Evolutionary conservation across 768 basidiomycete genomes (phyloP).

Genomic region (Lenzites betulinus): DNA sequence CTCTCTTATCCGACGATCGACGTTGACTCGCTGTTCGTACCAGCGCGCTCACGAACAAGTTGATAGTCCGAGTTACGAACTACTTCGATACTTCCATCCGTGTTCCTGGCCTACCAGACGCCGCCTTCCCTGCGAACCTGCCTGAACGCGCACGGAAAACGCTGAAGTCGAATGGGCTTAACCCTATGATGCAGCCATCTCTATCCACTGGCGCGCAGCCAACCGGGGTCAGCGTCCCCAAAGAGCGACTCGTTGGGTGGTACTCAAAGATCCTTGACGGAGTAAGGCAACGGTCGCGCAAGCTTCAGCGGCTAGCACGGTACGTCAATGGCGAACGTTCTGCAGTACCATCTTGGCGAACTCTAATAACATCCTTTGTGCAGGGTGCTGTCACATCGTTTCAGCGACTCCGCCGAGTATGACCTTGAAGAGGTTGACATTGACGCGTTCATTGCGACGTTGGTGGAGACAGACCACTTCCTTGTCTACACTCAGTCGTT

Average conservation of each 20-base stretch:
- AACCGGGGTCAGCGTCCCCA: constrained; percentile 59
- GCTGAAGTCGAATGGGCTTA: constrained; percentile 27
- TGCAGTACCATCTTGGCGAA: neutral
- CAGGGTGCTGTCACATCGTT: constrained; percentile 78
- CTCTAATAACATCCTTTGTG: constrained; percentile 11
- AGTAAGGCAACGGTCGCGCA: constrained; percentile 88
- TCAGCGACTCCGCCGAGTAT: constrained; percentile 94
- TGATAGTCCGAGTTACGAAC: constrained; percentile 90
- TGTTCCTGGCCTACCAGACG: constrained; percentile 53
- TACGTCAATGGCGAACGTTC: constrained; percentile 35
- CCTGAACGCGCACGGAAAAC: constrained; percentile 17
- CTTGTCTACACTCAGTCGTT: constrained; percentile 88
- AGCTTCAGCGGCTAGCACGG: constrained; percentile 92
- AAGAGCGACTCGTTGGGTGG: constrained; percentile 84
- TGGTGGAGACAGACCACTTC: constrained; percentile 87
- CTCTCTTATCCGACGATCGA: neutral
- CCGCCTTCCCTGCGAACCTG: constrained; percentile 8
- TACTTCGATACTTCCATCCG: constrained; percentile 95
- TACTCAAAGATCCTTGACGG: constrained; percentile 93
- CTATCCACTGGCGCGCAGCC: constrained; percentile 28
- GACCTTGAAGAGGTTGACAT: constrained; percentile 72
- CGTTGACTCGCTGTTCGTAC: neutral
- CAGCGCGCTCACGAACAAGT: constrained; percentile 88
- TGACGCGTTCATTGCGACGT: constrained; percentile 74
- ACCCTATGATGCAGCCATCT: constrained; percentile 16